Evolutionary conservation across 2,329 filamentous ascomycete genomes (phyloP), one percentile per base, ranked within the genome.

Genomic region (Cercospora berteroae): DNA sequence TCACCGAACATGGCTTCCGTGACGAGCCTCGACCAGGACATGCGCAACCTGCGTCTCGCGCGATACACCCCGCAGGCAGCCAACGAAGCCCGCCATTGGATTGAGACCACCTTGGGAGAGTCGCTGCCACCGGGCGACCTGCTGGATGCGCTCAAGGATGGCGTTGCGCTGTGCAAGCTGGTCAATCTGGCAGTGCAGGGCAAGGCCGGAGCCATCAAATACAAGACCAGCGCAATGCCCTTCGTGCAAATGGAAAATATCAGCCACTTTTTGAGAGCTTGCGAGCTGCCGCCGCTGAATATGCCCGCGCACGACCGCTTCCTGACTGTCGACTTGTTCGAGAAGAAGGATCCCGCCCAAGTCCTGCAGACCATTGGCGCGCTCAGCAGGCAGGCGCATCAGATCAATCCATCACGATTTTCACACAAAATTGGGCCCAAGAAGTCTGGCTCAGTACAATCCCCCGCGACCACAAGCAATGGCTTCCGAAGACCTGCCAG

Each of bases 241-340:
- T 99, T 99, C 78, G 94, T 98, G 48, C 95, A 99, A 80, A 98
- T 98, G 94, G 95, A 99, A 80, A 99, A 99, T 79, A 97, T 99
- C 77, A 96, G 94, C 4, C 92, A 96, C 77, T 99, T 97, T 81
- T 88, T 99, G 63, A 89, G 88, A 76, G 93, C 93, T 68, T 96
- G 94, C 83, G 92, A 97, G 80, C 83, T 87, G 60, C 88, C 91
- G 27, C 95, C 95, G 0, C 83, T 99, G 62, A 94, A 89, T 79
- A 88, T 99, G 67, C 93, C 92, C 66, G 89, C 94, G 56, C 95
- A 99, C 82, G 95, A 99, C 80, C 89, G 94, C 72, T 99, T 99
- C 81, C 88, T 98, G 69, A 99, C 95, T 5, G 94, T 99, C 78
- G 95, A 99, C 81, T 85, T 99, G 58, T 99, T 90, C 83, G 95